Evolutionary conservation across 2,329 filamentous ascomycete species (phyloP), one percentile per base, ranked within the genome.

Genomic region (Penicillium hordei): DNA sequence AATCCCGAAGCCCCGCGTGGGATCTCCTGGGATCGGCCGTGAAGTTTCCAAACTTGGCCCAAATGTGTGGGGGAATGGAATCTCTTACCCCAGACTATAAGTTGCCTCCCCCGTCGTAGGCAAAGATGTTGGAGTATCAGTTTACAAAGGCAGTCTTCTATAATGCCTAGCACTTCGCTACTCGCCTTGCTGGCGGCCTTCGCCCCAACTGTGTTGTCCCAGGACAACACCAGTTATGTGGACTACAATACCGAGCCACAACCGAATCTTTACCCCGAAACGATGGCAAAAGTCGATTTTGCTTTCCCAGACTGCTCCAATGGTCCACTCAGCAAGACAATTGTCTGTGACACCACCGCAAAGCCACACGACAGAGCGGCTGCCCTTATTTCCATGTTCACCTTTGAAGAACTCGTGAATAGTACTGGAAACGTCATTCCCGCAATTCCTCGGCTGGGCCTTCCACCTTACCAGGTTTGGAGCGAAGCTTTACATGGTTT

Each of bases 381-480:
- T 15, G 80, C 81, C 39, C 73, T 86, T 1, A 76, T 85, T 34
- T 75, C 77, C 1, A 75, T 78, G 23, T 79, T 86, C 63, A 82
- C 75, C 4, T 71, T 81, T 12, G 78, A 78, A 40, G 83, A 86
- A 67, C 83, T 85, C 61, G 78, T 86, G 23, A 83, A 83, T 56
- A 77, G 79, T 60, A 83, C 81, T 0, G 78, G 77, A 15, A 80
- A 76, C 55, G 76, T 72, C 7, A 75, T 76, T 5, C 78, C 79
- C 0, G 85, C 84, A 0, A 80, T 83, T 7, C 74, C 81, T 1
- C 75, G 84, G 29, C 76, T 88, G 0, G 84, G 84, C 5, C 72
- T 88, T 0, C 81, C 82, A 0, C 69, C 79, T 0, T 89, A 89
- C 62, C 76, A 83, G 63, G 86, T 84, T 77, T 87, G 84, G 83